These are phyloP conservation scores for Aspergillus eucalypticola DNA, from an alignment of 2,329 filamentous ascomycete species.

Conservation along the genomic window DNA sequence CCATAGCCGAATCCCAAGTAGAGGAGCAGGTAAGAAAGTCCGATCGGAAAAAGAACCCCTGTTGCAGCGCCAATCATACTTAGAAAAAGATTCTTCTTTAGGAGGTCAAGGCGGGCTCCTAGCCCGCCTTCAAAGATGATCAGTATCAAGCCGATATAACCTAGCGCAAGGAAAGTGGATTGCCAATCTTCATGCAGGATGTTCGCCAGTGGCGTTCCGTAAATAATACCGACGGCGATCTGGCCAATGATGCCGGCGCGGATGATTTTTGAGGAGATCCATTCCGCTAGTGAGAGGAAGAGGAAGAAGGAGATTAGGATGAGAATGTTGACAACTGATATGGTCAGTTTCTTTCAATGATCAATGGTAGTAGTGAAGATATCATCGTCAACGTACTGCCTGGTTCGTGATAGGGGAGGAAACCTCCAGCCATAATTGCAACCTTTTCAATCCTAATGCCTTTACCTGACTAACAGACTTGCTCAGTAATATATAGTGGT, in stretches of 20 bases:
- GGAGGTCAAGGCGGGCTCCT: conserved; percentile 48
- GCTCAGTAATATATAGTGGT: too few species aligned
- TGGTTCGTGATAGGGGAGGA: conserved; percentile 45
- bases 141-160: conserved; percentile 52
- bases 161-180: conserved; percentile 49
- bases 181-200: conserved; percentile 48
- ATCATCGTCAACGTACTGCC: conserved; percentile 29
- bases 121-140: conserved; percentile 54
- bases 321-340: conserved; percentile 42
- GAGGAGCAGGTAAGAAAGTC: conserved; percentile 46
- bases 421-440: conserved; percentile 24
- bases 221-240: conserved; percentile 51
- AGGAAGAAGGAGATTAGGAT: conserved; percentile 50
- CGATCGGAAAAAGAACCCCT: conserved; percentile 51
- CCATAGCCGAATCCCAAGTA: conserved; percentile 48
- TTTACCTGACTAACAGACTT: too few species aligned
- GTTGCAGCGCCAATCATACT: conserved; percentile 46
- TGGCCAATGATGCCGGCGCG: conserved; percentile 51
- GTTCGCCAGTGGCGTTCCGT: conserved; percentile 48
- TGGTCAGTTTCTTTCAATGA: conserved; percentile 7
- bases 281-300: conserved; percentile 46
- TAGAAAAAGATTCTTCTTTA: conserved; percentile 48
- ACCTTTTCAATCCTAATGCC: too few species aligned
- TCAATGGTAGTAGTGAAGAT: not conserved
- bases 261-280: conserved; percentile 44